Evolutionary conservation across 495 filamentous ascomycete genomes (phyloP).

Genomic region (Xylaria palmicola): DNA sequence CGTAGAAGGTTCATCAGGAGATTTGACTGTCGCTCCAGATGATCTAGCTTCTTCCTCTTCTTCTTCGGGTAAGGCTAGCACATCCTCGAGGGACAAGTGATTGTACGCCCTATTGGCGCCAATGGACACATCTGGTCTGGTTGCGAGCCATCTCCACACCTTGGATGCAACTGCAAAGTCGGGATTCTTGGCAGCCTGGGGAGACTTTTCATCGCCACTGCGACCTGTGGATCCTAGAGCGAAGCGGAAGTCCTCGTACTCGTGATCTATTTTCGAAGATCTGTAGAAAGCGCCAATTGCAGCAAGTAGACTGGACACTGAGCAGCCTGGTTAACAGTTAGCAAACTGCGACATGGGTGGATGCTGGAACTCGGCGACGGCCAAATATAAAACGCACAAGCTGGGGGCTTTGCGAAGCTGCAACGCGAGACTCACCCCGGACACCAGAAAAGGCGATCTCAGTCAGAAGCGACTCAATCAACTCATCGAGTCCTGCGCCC

Average conservation of each 20-base stretch:
- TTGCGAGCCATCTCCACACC: slow-evolving; percentile 47
- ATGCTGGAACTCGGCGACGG: not conserved
- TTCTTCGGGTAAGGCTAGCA: slow-evolving; percentile 43
- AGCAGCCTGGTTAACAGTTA: slow-evolving; percentile 26
- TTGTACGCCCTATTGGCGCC: slow-evolving; percentile 42
- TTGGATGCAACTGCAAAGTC: slow-evolving; percentile 38
- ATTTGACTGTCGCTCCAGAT: not conserved
- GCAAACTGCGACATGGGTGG: not conserved
- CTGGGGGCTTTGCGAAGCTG: slow-evolving; percentile 3
- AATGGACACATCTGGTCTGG: slow-evolving; percentile 42
- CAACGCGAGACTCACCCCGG: slow-evolving; percentile 59
- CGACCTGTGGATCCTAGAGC: not conserved
- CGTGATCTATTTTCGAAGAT: not conserved
- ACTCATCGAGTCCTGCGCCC: slow-evolving; percentile 63
- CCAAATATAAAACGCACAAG: not conserved
- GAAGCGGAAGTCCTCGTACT: not conserved
- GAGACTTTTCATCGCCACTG: not conserved
- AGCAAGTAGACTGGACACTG: slow-evolving; percentile 22
- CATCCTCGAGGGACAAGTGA: slow-evolving; percentile 38
- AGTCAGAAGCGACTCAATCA: slow-evolving; percentile 68
- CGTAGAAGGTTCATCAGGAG: slow-evolving; percentile 4
- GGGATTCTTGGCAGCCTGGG: not conserved
- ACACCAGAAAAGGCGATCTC: slow-evolving; percentile 69
- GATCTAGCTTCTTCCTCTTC: slow-evolving; percentile 19
- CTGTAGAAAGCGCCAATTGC: slow-evolving; percentile 26